These are phyloP conservation scores for Rhizopogon roseolus DNA, from an alignment of 768 basidiomycete species.

Conservation along the genomic window DNA sequence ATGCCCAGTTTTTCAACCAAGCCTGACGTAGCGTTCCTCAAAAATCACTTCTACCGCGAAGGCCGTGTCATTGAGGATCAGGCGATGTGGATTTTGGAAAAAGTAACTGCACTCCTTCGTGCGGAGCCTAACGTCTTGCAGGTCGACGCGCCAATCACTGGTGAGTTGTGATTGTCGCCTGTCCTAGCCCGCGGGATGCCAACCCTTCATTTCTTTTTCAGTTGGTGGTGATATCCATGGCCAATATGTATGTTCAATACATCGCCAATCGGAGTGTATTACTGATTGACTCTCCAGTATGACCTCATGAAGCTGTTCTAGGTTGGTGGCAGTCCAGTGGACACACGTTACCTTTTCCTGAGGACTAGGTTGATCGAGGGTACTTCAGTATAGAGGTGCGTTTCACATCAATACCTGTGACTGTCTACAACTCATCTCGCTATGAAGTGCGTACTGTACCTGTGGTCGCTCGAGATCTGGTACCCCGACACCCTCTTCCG, in stretches of 20 bases:
- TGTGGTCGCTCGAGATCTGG: constrained; percentile 99
- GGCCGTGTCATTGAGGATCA: constrained; percentile 92
- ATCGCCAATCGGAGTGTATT: constrained; percentile 2
- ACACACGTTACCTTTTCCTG: constrained; percentile 88
- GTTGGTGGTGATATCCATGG: constrained; percentile 99
- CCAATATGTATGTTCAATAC: constrained; percentile 76
- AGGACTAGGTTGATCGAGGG: constrained; percentile 91
- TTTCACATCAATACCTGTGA: not conserved
- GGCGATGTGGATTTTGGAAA: constrained; percentile 88
- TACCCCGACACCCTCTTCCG: constrained; percentile 96
- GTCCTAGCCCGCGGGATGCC: not conserved
- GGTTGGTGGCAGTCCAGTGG: constrained; percentile 91
- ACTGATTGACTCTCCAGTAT: constrained; percentile 45
- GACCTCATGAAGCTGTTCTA: constrained; percentile 95
- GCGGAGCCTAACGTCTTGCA: constrained; percentile 86
- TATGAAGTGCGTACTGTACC: constrained; percentile 86
- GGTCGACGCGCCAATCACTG: constrained; percentile 97
- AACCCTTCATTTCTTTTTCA: constrained; percentile 27
- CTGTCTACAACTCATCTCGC: constrained; percentile 3
- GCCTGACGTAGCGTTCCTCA: constrained; percentile 93
- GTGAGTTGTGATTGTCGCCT: constrained; percentile 32
- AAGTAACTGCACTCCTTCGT: constrained; percentile 78
- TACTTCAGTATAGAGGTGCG: constrained; percentile 90
- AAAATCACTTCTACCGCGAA: constrained; percentile 98
- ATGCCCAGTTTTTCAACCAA: constrained; percentile 93